phyloP scores from a whole-genome alignment of 2,329 filamentous ascomycete genomes.

The Helotiales sp. region DNA sequence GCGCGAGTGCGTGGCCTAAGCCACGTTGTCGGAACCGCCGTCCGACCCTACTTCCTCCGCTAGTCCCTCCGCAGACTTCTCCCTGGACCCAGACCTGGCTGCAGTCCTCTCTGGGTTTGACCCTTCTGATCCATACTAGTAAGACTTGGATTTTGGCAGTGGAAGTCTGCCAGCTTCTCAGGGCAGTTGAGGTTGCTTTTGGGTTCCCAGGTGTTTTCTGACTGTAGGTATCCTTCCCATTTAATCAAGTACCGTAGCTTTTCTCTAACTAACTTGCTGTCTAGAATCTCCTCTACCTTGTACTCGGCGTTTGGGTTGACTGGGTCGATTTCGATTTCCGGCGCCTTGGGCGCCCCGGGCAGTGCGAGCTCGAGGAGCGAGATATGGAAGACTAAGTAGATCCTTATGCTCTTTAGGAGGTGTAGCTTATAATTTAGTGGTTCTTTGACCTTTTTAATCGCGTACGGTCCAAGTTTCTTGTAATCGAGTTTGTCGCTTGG shows the following conservation, averaged over 20 bases:
- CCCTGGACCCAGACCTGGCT: too few species aligned
- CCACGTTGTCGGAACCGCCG: too few species aligned
- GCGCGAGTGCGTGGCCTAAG: too few species aligned
- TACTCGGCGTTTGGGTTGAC: background rate
- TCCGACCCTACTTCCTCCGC: too few species aligned
- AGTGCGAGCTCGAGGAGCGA: slow-evolving; percentile 5
- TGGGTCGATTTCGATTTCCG: background rate
- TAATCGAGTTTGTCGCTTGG: background rate
- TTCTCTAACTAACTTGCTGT: background rate
- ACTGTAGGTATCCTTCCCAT: background rate
- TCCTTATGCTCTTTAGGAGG: slow-evolving; percentile 1
- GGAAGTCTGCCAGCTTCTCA: too few species aligned
- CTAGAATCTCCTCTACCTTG: background rate
- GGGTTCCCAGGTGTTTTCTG: background rate
- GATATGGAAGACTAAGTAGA: slow-evolving; percentile 8
- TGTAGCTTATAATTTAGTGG: slow-evolving; percentile 4
- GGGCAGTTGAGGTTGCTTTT: too few species aligned
- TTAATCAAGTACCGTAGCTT: background rate
- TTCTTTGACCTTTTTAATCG: background rate
- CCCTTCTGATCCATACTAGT: too few species aligned
- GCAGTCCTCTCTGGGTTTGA: too few species aligned
- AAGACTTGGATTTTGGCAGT: too few species aligned
- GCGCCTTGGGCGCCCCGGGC: background rate
- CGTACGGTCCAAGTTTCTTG: slow-evolving; percentile 2
- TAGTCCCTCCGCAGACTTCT: too few species aligned